phyloP scores from a whole-genome alignment of 805 yeast species.

The Teunomyces pallodes region DNA sequence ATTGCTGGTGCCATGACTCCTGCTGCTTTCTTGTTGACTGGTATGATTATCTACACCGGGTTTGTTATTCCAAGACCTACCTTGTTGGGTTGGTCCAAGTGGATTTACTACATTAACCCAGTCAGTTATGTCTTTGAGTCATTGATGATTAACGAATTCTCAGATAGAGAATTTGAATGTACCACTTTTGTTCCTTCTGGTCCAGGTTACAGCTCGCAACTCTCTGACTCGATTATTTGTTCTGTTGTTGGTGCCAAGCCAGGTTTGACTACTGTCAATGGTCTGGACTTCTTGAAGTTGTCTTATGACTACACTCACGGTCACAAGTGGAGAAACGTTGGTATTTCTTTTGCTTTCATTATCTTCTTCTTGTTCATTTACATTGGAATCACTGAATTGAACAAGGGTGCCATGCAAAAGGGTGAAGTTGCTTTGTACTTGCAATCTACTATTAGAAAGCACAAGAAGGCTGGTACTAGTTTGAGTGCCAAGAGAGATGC shows the following conservation, averaged over 20 bases:
- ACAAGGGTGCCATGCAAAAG: constrained; percentile 45
- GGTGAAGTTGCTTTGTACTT: constrained; percentile 48
- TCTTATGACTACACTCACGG: constrained; percentile 50
- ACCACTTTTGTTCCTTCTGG: constrained; percentile 60
- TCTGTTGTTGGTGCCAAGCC: constrained; percentile 56
- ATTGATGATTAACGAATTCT: constrained; percentile 64
- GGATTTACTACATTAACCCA: constrained; percentile 62
- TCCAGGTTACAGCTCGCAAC: constrained; percentile 41
- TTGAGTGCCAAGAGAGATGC: constrained; percentile 13
- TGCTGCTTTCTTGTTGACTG: constrained; percentile 20
- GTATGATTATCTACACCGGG: constrained; percentile 58
- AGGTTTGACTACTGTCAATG: constrained; percentile 54
- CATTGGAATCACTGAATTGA: constrained; percentile 40
- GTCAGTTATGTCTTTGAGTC: constrained; percentile 60
- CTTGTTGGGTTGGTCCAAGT: constrained; percentile 72
- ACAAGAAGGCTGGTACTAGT: constrained; percentile 10
- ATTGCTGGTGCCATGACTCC: constrained; percentile 26
- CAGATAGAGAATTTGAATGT: constrained; percentile 55
- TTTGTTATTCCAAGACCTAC: constrained; percentile 57
- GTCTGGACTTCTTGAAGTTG: constrained; percentile 52
- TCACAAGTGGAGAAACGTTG: constrained; percentile 82
- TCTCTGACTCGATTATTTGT: constrained; percentile 48
- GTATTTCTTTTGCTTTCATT: constrained; percentile 56
- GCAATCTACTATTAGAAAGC: constrained; percentile 37
- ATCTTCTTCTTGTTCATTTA: constrained; percentile 39